Conservation (phyloP, 768 basidiomycete genomes). For the Termitomyces sp. region DNA sequence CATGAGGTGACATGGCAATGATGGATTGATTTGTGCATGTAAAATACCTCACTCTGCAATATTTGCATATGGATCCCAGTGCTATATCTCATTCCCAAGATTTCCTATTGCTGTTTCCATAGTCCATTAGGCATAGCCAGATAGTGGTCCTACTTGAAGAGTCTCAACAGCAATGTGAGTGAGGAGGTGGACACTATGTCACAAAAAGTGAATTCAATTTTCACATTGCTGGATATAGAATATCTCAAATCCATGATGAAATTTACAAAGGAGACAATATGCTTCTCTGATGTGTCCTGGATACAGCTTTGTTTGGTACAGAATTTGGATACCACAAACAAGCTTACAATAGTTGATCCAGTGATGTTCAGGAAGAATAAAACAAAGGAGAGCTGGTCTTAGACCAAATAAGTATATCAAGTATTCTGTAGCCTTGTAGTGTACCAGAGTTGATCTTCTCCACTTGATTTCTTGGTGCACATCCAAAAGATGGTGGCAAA, state of each 20-base stretch:
- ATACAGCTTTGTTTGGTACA: slow-evolving; percentile 18
- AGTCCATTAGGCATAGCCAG: slow-evolving; percentile 4
- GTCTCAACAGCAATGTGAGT: slow-evolving; percentile 5
- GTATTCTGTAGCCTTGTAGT: no score
- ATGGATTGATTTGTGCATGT: neutral
- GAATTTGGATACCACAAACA: slow-evolving; percentile 17
- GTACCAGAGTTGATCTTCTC: no score
- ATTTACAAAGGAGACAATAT: neutral
- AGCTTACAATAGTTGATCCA: slow-evolving; percentile 25
- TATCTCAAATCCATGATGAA: neutral
- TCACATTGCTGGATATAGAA: neutral
- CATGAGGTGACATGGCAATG: neutral
- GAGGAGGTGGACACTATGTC: neutral
- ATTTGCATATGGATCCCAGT: slow-evolving; percentile 4
- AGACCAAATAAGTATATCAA: no score
- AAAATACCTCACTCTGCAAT: neutral
- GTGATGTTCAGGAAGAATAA: slow-evolving; percentile 20
- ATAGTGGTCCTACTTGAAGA: neutral
- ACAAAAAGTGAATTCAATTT: neutral
- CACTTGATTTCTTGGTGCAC: no score
- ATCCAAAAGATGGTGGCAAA: no score
- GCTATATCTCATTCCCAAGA: slow-evolving; percentile 9
- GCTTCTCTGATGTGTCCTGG: neutral
- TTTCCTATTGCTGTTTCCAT: slow-evolving; percentile 13
- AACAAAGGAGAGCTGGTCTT: no score